A percentile compares a stretch with the other conserved stretches of the same genome.
phyloP scores from a whole-genome alignment of 2,329 filamentous ascomycete species.

The Paraconiothyrium brasiliense region DNA sequence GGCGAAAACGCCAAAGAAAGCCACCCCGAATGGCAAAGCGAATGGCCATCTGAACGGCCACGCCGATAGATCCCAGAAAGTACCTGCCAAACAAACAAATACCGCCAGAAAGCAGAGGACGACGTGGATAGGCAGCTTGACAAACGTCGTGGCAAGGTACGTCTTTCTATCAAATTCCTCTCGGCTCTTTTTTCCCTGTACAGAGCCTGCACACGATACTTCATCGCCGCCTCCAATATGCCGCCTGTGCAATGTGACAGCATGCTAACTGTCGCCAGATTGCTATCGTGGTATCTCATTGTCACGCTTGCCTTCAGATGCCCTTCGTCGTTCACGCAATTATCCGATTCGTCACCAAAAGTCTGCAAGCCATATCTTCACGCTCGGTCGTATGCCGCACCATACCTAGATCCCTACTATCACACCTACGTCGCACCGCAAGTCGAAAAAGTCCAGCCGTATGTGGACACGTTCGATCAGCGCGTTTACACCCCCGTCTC shows the following conservation, averaged over 20 bases:
- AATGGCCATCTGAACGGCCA: slow-evolving; percentile 40
- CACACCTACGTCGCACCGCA: slow-evolving; percentile 84
- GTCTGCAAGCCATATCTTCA: slow-evolving; percentile 84
- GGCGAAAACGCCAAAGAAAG: slow-evolving; percentile 47
- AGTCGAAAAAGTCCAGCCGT: slow-evolving; percentile 78
- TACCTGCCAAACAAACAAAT: slow-evolving; percentile 27
- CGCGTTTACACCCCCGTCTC: slow-evolving; percentile 74
- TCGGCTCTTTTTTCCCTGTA: background rate
- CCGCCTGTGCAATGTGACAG: background rate
- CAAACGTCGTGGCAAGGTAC: slow-evolving; percentile 46
- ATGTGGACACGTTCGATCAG: slow-evolving; percentile 67
- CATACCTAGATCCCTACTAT: slow-evolving; percentile 87
- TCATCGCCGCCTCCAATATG: background rate
- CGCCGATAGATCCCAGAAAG: slow-evolving; percentile 37
- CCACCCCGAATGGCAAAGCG: slow-evolving; percentile 34
- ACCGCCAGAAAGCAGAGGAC: slow-evolving; percentile 29
- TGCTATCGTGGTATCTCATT: slow-evolving; percentile 87
- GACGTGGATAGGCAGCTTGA: slow-evolving; percentile 37
- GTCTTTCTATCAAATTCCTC: slow-evolving; percentile 3
- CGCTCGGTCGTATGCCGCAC: slow-evolving; percentile 72
- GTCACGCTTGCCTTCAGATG: slow-evolving; percentile 84
- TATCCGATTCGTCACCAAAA: slow-evolving; percentile 74
- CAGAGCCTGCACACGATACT: background rate
- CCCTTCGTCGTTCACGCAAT: slow-evolving; percentile 72
- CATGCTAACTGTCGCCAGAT: slow-evolving; percentile 50